phyloP scores from a whole-genome alignment of 2,329 filamentous ascomycete species.

The Penicillium polonicum region DNA sequence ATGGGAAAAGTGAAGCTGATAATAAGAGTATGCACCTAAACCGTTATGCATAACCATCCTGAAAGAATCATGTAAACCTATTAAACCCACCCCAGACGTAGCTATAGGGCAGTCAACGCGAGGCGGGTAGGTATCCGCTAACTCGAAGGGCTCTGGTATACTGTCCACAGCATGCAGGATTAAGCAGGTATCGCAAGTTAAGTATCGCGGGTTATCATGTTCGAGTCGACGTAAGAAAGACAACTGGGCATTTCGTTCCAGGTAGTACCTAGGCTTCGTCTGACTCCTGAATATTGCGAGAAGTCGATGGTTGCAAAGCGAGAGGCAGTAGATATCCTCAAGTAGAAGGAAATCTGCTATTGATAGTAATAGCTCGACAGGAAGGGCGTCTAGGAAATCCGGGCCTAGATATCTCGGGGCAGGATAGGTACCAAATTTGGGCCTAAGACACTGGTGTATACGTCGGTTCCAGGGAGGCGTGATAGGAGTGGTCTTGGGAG shows the following conservation, averaged over 20 bases:
- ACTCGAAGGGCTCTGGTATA: neutral
- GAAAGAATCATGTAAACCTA: rapidly evolving
- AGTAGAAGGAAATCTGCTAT: neutral
- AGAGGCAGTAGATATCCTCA: neutral
- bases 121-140: neutral
- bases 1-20: neutral
- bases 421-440: neutral
- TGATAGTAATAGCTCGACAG: neutral
- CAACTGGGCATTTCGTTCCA: neutral
- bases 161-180: neutral
- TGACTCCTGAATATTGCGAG: neutral
- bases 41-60: neutral
- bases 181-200: neutral
- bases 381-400: neutral
- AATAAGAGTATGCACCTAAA: neutral
- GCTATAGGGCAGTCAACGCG: neutral
- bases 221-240: neutral
- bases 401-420: neutral
- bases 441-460: neutral
- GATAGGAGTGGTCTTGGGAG: neutral
- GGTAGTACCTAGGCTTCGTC: neutral
- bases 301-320: neutral
- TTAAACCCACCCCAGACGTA: too few species aligned
- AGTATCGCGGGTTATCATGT: neutral
- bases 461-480: neutral